phyloP scores from a whole-genome alignment of 192 early-diverging fungal species.

The Jimgerdemannia lactiflua region DNA sequence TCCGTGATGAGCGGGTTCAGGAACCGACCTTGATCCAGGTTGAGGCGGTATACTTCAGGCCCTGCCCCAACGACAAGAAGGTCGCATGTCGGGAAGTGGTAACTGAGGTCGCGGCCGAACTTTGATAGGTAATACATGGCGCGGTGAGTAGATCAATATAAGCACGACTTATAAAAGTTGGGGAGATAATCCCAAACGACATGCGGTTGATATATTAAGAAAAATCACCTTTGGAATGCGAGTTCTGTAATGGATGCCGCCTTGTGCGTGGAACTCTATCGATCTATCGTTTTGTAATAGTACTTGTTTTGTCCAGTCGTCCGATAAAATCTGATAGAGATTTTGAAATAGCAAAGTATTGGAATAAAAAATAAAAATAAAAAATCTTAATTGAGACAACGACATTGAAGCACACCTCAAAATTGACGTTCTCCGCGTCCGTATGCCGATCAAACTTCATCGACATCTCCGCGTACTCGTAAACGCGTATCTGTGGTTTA shows the following conservation, averaged over 20 bases:
- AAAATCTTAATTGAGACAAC: neutral
- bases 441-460: slow-evolving; percentile 99
- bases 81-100: slow-evolving; percentile 92
- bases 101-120: slow-evolving; percentile 89
- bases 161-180: slow-evolving; percentile 10
- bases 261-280: slow-evolving; percentile 93
- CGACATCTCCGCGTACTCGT: slow-evolving; percentile 85
- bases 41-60: slow-evolving; percentile 85
- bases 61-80: slow-evolving; percentile 78
- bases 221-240: slow-evolving; percentile 77
- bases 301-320: slow-evolving; percentile 98
- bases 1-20: slow-evolving; percentile 78
- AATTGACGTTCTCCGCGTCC: slow-evolving; percentile 89
- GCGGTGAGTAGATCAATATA: slow-evolving; percentile 3
- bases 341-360: neutral
- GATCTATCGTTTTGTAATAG: slow-evolving; percentile 88
- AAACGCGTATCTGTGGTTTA: slow-evolving; percentile 96
- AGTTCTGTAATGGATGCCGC: slow-evolving; percentile 91
- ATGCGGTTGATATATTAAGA: neutral
- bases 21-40: slow-evolving; percentile 93
- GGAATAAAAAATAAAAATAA: neutral
- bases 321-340: slow-evolving; percentile 67
- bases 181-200: slow-evolving; percentile 9
- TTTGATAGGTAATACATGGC: slow-evolving; percentile 10
- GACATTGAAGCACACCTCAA: slow-evolving; percentile 30